Evolutionary conservation across 176 grass and related monocot species (phyloP), one percentile per base, ranked within the genome.

Genomic region (Tillandsia fasciculata): DNA sequence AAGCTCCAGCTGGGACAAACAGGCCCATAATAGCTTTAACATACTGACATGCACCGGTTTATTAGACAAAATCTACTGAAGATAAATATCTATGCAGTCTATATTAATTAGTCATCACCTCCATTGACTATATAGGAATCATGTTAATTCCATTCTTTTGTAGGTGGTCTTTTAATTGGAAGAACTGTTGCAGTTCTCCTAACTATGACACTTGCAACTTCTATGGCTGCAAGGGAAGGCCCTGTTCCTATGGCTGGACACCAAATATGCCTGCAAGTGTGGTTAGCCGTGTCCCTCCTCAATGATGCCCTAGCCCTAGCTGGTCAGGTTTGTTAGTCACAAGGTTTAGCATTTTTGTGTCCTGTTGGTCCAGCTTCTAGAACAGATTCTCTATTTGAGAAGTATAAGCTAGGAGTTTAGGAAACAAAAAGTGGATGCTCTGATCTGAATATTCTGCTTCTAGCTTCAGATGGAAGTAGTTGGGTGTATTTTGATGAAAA

Each of bases 261-360:
- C 52, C 78, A 96, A 70, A 87, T 96, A 76, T 91, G 92, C 53
- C 83, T 96, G 73, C 88, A 96, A 82, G 83, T 96, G 18, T 96
- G 92, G 92, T 59, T 96, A 67, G 83, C 88, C 14, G 71, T 91
- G 26, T 96, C 88, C 68, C 81, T 96, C 1, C 85, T 96, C 11
- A 96, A 96, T 63, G 92, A 96, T 76, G 88, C 92, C 22, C 73
- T 96, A 61, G 92, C 92, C 12, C 81, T 96, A 67, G 88, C 92
- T 80, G 92, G 88, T 71, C 92, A 96, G 92, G 92, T 95, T n/a
- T 68, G 78, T 78, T 26, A 66, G 68, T 56, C 67, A 50, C 53
- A 2, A 18, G 63, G 58, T 48, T 11, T 42, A 2, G 9, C 20
- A 8, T 68, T 72, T 42, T 42, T 42, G 33, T 42, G 33, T 42